phyloP scores from a whole-genome alignment of 1,284 basidiomycete genomes.

The Mycosarcoma mackinlayi region DNA sequence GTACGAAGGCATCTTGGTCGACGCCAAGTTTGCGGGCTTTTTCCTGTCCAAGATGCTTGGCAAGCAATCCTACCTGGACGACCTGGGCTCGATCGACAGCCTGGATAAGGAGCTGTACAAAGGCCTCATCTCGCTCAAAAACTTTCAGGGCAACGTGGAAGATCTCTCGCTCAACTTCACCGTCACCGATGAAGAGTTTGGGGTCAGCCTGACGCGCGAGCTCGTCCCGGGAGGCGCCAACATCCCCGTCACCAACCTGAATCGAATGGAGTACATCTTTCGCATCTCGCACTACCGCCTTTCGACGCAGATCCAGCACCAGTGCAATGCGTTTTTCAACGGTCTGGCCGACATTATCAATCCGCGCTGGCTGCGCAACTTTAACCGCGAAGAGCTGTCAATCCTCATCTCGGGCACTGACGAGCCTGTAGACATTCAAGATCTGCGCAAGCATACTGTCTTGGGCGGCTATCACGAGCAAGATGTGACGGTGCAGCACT shows the following conservation, averaged over 20 bases:
- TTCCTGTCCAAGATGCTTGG: slow-evolving; percentile 80
- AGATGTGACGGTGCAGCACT: slow-evolving; percentile 62
- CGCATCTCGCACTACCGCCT: slow-evolving; percentile 89
- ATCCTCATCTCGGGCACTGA: slow-evolving; percentile 63
- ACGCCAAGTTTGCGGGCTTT: slow-evolving; percentile 94
- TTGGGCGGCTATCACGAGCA: slow-evolving; percentile 64
- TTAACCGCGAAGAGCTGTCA: slow-evolving; percentile 64
- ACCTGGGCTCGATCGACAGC: slow-evolving; percentile 61
- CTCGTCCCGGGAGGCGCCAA: slow-evolving; percentile 86
- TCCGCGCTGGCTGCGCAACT: slow-evolving; percentile 65
- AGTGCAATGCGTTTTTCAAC: slow-evolving; percentile 77
- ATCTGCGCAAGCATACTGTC: slow-evolving; percentile 61
- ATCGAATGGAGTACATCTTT: slow-evolving; percentile 87
- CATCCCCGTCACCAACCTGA: slow-evolving; percentile 87
- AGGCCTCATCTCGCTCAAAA: slow-evolving; percentile 90
- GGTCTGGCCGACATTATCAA: slow-evolving; percentile 66
- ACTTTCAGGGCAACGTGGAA: slow-evolving; percentile 87
- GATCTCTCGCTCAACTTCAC: slow-evolving; percentile 94
- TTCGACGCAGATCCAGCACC: slow-evolving; percentile 81
- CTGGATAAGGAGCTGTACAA: slow-evolving; percentile 82
- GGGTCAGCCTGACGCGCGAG: slow-evolving; percentile 80
- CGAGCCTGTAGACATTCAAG: slow-evolving; percentile 61
- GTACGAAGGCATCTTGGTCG: slow-evolving; percentile 96
- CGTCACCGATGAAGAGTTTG: slow-evolving; percentile 91
- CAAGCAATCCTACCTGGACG: slow-evolving; percentile 63